Evolutionary conservation across 208 protist species (phyloP).

Genomic region (Leishmania tarentolae): DNA sequence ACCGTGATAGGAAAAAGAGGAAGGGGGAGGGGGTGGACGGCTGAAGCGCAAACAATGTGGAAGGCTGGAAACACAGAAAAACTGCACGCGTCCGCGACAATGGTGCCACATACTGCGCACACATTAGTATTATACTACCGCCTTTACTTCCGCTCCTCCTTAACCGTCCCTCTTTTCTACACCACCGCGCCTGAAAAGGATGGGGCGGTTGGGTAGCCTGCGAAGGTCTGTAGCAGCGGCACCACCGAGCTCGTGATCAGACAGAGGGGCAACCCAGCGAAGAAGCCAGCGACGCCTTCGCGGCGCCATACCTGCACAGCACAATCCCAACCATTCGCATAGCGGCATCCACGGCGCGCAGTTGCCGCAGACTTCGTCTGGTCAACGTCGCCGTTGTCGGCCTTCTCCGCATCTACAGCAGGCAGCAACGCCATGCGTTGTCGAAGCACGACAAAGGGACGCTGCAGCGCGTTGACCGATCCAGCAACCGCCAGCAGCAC

Average conservation of each 20-base stretch:
- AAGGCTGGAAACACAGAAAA: not conserved
- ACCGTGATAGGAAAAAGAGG: not conserved
- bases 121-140: not conserved
- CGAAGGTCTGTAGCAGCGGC: constrained; percentile 28
- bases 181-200: constrained; percentile 21
- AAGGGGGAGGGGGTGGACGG: not conserved
- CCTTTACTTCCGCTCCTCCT: not conserved
- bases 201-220: constrained; percentile 23
- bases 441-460: constrained; percentile 46
- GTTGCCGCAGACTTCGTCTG: not conserved
- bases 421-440: constrained; percentile 43
- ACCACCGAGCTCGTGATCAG: constrained; percentile 25
- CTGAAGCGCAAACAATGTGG: not conserved
- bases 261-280: constrained; percentile 31
- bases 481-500: constrained; percentile 26
- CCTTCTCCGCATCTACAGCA: not conserved
- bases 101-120: not conserved
- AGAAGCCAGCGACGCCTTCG: constrained; percentile 23
- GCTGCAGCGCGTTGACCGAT: constrained; percentile 33
- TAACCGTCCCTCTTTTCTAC: constrained; percentile 1
- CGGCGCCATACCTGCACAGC: constrained; percentile 18
- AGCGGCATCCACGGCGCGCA: constrained; percentile 24
- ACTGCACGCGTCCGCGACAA: not conserved
- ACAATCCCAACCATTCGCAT: constrained; percentile 30
- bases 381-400: not conserved